Conservation (phyloP, 192 early-diverging fungal genomes). For the Obelidium mucronatum region DNA sequence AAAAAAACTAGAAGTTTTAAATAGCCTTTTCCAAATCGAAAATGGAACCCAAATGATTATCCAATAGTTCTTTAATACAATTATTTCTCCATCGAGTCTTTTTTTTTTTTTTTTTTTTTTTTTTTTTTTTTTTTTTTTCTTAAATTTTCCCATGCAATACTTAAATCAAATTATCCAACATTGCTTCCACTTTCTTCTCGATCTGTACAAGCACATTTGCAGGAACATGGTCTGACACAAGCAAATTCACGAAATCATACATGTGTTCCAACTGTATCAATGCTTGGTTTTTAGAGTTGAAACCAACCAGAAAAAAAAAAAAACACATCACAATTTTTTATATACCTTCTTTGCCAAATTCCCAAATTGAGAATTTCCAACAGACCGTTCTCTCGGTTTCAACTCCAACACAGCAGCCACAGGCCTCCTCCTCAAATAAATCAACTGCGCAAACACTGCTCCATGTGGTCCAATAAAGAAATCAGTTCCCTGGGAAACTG, state of each 20-base stretch:
- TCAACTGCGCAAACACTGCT: constrained; percentile 28
- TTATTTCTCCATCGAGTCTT: too few species aligned
- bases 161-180: neutral
- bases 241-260: neutral
- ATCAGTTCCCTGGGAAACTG: constrained; percentile 34
- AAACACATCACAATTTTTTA: too few species aligned
- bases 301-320: too few species aligned
- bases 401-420: constrained; percentile 29
- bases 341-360: constrained; percentile 24
- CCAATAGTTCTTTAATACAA: too few species aligned
- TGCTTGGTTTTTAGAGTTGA: neutral
- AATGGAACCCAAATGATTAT: too few species aligned
- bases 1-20: too few species aligned
- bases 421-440: constrained; percentile 28
- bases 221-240: neutral
- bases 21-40: too few species aligned
- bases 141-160: neutral
- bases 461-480: constrained; percentile 38
- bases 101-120: too few species aligned
- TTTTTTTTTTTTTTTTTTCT: too few species aligned
- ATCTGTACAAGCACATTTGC: neutral
- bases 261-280: neutral
- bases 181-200: neutral
- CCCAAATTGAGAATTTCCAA: constrained; percentile 34
- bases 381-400: constrained; percentile 20